Evolutionary conservation across 1,139 yeast genomes (phyloP), one percentile per base, ranked within the genome.

Genomic region (Debaryomyces sp.): DNA sequence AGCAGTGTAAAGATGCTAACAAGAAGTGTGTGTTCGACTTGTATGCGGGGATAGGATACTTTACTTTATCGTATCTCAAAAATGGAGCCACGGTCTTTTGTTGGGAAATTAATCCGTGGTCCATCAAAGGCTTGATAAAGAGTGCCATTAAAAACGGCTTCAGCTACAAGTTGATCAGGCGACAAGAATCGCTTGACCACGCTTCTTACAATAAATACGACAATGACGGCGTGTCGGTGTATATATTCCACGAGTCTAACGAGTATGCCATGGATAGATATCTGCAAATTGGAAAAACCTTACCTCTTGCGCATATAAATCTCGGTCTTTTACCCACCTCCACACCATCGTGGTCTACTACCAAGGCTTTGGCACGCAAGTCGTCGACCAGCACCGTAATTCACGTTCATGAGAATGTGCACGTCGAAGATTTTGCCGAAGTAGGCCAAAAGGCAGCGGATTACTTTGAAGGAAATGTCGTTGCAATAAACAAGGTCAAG

Each of bases 41-140:
- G 50, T 90, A 89, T 62, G 84, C 89, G 27, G 97, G 97, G 0
- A 89, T 90, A 45, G 97, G 97, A 1, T 90, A 90, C 64, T 90
- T 90, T 63, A 80, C 92, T 4, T 68, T 90, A 32, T 78, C 89
- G 41, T 90, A 90, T 59, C 71, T 88, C 43, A 71, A 70, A 43
- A 72, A 76, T 35, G 77, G 78, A 0, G 90, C 89, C 1, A 68
- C 70, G 15, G 68, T 88, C 0, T 77, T 84, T 42, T 85, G 96
- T 60, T 90, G 96, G 90, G 97, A 90, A 55, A 68, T 90, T 41
- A 90, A 90, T 59, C 89, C 91, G 1, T 89, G 94, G 95, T 87
- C 95, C 42, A 78, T 87, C 6, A 83, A 84, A 56, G 96, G 96
- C 0, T 71, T 89, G 36, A 58, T 67, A 2, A 69, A 83, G 40